Evolutionary conservation across 2,329 filamentous ascomycete genomes (phyloP).

Genomic region (Aspergillus texensis): DNA sequence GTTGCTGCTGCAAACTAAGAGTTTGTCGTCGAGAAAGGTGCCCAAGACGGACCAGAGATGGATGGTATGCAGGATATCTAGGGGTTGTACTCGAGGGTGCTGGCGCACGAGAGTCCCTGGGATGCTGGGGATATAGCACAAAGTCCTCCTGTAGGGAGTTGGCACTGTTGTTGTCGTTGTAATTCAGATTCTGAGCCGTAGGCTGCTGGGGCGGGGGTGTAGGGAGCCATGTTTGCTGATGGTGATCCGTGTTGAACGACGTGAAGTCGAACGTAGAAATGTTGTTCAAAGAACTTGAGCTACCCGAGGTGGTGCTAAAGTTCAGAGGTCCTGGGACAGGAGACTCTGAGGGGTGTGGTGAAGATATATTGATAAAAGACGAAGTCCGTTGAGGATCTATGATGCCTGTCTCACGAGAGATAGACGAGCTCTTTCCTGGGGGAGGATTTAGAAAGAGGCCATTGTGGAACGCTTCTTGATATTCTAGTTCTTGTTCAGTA

Average conservation of each 20-base stretch:
- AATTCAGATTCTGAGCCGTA: slow-evolving; percentile 41
- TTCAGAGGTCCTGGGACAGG: slow-evolving; percentile 50
- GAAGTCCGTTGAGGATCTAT: slow-evolving; percentile 40
- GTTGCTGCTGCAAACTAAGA: slow-evolving; percentile 39
- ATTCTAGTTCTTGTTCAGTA: slow-evolving; percentile 16
- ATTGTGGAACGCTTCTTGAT: slow-evolving; percentile 38
- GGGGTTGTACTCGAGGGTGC: slow-evolving; percentile 40
- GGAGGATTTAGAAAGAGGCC: slow-evolving; percentile 42
- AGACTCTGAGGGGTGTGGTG: slow-evolving; percentile 45
- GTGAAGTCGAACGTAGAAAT: slow-evolving; percentile 45
- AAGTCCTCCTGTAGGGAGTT: slow-evolving; percentile 45
- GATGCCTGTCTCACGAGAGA: slow-evolving; percentile 43
- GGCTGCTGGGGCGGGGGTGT: slow-evolving; percentile 47
- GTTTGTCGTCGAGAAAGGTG: slow-evolving; percentile 39
- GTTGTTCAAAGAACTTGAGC: slow-evolving; percentile 44
- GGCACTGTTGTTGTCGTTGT: slow-evolving; percentile 35
- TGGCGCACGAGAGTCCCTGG: slow-evolving; percentile 38
- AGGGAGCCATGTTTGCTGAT: slow-evolving; percentile 52
- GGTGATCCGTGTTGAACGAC: slow-evolving; percentile 54
- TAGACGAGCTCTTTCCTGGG: slow-evolving; percentile 36
- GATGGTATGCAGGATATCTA: slow-evolving; percentile 38
- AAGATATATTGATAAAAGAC: slow-evolving; percentile 30
- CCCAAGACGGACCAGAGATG: slow-evolving; percentile 37
- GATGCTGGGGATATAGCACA: slow-evolving; percentile 47
- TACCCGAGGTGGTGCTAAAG: slow-evolving; percentile 46